phyloP scores from a whole-genome alignment of 2,329 filamentous ascomycete genomes.

The Colletotrichum tamarilloi region DNA sequence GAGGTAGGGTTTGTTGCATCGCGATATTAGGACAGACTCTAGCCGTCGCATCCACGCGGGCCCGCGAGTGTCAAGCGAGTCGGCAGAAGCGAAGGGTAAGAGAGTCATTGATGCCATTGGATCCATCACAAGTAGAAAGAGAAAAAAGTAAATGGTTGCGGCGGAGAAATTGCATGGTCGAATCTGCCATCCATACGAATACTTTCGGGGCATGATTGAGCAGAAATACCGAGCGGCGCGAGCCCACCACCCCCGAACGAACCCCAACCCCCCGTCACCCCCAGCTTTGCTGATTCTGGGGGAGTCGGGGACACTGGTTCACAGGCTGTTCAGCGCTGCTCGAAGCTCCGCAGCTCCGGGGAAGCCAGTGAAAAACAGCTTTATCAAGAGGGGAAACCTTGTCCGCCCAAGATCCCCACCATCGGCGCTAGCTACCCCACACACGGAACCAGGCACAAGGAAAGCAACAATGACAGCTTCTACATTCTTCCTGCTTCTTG shows the following conservation, averaged over 20 bases:
- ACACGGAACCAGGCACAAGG: neutral
- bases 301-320: too few relatives aligned
- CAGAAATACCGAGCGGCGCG: slow-evolving; percentile 22
- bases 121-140: too few relatives aligned
- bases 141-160: neutral
- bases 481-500: neutral
- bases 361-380: neutral
- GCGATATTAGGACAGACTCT: neutral
- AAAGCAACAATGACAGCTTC: neutral
- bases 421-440: slow-evolving; percentile 14
- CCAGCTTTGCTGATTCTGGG: neutral
- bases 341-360: neutral
- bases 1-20: neutral
- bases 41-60: neutral
- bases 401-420: neutral
- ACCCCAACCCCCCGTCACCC: neutral
- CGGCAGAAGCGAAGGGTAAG: neutral
- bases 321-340: neutral
- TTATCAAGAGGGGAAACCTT: neutral
- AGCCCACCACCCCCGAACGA: neutral
- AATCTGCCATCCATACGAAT: neutral
- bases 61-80: neutral
- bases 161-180: slow-evolving; percentile 20
- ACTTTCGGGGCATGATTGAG: slow-evolving; percentile 26
- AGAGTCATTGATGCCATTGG: neutral